Base-by-base conservation (phyloP, 495 filamentous ascomycete species). In the Xeromyces bisporus region DNA sequence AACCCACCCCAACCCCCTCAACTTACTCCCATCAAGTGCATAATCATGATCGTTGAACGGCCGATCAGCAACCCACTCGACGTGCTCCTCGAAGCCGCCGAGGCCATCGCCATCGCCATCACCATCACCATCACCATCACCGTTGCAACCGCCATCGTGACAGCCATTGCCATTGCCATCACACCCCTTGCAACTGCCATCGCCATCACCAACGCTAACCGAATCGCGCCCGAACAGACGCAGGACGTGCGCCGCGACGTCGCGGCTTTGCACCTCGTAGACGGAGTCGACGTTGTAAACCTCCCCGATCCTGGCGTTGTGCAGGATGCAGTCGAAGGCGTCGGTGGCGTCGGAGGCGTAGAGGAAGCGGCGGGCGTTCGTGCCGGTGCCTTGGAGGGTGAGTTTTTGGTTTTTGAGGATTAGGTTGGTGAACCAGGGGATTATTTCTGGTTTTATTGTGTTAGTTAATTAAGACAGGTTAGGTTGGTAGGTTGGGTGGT, bases 1-100 rank as follows among this genome's bases (percentile, higher is more conserved):
- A 13, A 61, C 41, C 78, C 78, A 84, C 10, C 78, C 78, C 4
- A 84, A 60, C 28, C 50, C 44, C 6, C 59, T 45, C 35, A 82
- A 60, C 48, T 80, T 81, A 16, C 60, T 60, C 10, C 67, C 72
- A 38, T 82, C 73, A 10, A 79, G 66, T 3, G 70, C 73, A 37
- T 81, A 80, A 11, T 73, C 52, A 29, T 67, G 65, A 39, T 84
- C 78, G 46, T 81, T 80, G 53, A 77, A 82, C 1, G 76, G 77
- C 12, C 78, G 62, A 46, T 81, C 78, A 29, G 63, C 58, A 26
- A 81, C 61, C 65, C 66, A 75, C 14, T 60, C 55, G 3, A 38
- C 23, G 10, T 14, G 26, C 7, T 12, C 15, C 0, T 26, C 10
- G 6, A 37, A 34, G 17, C 64, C 58, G n/a, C n/a, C n/a, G n/a